phyloP scores from a whole-genome alignment of 1,284 basidiomycete genomes.

The Naganishia albida region DNA sequence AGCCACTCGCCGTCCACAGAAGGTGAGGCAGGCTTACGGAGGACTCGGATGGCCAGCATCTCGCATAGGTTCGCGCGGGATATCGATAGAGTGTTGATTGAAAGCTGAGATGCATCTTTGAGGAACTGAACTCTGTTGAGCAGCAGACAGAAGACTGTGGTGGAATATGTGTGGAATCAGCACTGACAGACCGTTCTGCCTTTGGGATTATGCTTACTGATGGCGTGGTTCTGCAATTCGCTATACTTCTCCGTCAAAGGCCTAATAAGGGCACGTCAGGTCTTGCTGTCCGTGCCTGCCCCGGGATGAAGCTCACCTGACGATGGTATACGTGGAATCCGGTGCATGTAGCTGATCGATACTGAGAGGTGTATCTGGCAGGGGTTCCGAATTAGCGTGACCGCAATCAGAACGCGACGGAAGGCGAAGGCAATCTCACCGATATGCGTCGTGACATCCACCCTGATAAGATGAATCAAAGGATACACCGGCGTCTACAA shows the following conservation, averaged over 20 bases:
- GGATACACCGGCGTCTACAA: slow-evolving; percentile 50
- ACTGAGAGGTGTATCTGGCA: slow-evolving; percentile 69
- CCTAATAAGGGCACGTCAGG: slow-evolving; percentile 31
- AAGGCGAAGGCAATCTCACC: slow-evolving; percentile 36
- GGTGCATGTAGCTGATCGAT: slow-evolving; percentile 76
- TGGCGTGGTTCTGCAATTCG: slow-evolving; percentile 48
- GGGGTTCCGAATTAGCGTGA: background rate
- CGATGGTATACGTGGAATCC: slow-evolving; percentile 82
- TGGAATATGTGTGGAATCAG: slow-evolving; percentile 54
- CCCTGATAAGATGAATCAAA: slow-evolving; percentile 53
- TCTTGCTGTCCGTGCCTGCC: background rate
- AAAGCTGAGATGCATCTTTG: slow-evolving; percentile 63
- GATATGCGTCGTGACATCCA: slow-evolving; percentile 54
- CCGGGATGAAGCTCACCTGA: slow-evolving; percentile 51
- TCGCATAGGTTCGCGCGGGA: slow-evolving; percentile 82
- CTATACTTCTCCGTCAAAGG: slow-evolving; percentile 54
- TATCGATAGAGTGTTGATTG: slow-evolving; percentile 64
- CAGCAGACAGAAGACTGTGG: slow-evolving; percentile 76
- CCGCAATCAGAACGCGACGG: background rate
- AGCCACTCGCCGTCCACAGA: slow-evolving; percentile 19
- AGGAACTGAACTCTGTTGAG: slow-evolving; percentile 84
- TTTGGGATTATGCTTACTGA: slow-evolving; percentile 56
- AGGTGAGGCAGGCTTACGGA: slow-evolving; percentile 57
- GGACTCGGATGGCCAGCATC: slow-evolving; percentile 77
- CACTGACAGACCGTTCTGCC: slow-evolving; percentile 45